Base-by-base conservation (phyloP, 1,284 basidiomycete species). In the Ustilago hordei region DNA sequence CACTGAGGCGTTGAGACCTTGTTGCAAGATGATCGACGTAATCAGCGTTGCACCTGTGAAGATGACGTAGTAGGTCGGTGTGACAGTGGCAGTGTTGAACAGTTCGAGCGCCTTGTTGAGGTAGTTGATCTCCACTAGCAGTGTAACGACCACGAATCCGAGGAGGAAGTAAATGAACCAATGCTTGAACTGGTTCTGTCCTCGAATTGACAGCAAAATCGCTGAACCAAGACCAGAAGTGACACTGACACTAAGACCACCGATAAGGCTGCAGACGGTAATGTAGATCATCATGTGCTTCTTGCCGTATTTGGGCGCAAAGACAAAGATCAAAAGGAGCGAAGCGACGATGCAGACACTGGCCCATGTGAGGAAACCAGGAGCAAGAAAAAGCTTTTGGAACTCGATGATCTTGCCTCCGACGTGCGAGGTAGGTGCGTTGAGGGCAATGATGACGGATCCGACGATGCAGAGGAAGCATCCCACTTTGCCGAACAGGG, bases 81-180 rank as follows among this genome's bases (percentile, higher is more conserved):
- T 95, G 68, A 48, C 87, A 89, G 84, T 84, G 90, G 92, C 92
- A 64, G 93, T 94, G 87, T 98, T 98, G 90, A 95, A 98, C 50
- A 98, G 88, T 80, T 95, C 96, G 69, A 99, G 91, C 23, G 96
- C 96, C 83, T 95, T 93, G 88, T 98, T 99, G 76, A 98, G 90
- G 87, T 95, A 98, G 88, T 93, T 96, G 85, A 98, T 94, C 87
- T 98, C 94, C 69, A 92, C 91, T 60, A 95, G 91, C 91, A 86
- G 52, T 0, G 96, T 98, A 50, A 94, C 88, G 54, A 91, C 88
- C 55, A 97, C 92, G 84, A 98, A 98, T 39, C 89, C 91, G 60
- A 95, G 87, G 58, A 97, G 87, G 50, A 87, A 86, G 79, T 87
- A 87, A 56, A 84, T 84, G 79, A 87, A 87, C 84, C 80, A 84